Conservation (phyloP, 768 basidiomycete genomes). For the Amanita pallidorosea region DNA sequence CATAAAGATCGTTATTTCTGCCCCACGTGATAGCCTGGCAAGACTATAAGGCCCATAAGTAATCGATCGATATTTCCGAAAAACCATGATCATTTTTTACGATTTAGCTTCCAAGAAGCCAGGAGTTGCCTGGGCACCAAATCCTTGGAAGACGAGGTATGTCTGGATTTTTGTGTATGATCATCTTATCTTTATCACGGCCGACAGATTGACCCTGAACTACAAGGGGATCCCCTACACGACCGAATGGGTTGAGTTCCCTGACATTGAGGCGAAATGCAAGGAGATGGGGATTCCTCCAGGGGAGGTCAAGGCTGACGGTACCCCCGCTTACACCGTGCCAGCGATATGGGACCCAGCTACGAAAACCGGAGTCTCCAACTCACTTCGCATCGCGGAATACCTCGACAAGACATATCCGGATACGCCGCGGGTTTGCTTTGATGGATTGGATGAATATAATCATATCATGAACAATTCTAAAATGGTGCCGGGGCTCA, state of each 20-base stretch:
- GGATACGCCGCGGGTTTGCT: slow-evolving; percentile 21
- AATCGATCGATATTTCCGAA: not conserved
- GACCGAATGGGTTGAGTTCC: slow-evolving; percentile 40
- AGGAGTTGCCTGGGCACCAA: slow-evolving; percentile 5
- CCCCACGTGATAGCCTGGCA: no score
- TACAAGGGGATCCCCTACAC: slow-evolving; percentile 25
- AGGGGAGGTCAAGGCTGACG: slow-evolving; percentile 17
- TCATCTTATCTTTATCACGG: not conserved
- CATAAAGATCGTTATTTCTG: no score
- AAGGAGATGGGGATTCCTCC: slow-evolving; percentile 22
- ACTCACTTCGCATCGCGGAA: slow-evolving; percentile 31
- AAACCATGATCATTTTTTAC: slow-evolving; percentile 10
- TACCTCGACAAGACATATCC: slow-evolving; percentile 42
- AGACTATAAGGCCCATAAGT: no score
- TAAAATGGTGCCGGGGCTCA: not conserved
- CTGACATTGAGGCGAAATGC: slow-evolving; percentile 28
- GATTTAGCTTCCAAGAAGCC: slow-evolving; percentile 7
- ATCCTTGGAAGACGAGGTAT: slow-evolving; percentile 10
- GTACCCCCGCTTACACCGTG: slow-evolving; percentile 25
- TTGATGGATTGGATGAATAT: slow-evolving; percentile 9
- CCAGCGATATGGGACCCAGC: slow-evolving; percentile 37
- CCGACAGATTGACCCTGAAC: slow-evolving; percentile 19
- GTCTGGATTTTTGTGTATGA: not conserved
- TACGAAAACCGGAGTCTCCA: slow-evolving; percentile 24
- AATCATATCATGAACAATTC: not conserved